Evolutionary conservation across 1,284 basidiomycete species (phyloP), one percentile per base, ranked within the genome.

Genomic region (Laetiporus sulphureus): DNA sequence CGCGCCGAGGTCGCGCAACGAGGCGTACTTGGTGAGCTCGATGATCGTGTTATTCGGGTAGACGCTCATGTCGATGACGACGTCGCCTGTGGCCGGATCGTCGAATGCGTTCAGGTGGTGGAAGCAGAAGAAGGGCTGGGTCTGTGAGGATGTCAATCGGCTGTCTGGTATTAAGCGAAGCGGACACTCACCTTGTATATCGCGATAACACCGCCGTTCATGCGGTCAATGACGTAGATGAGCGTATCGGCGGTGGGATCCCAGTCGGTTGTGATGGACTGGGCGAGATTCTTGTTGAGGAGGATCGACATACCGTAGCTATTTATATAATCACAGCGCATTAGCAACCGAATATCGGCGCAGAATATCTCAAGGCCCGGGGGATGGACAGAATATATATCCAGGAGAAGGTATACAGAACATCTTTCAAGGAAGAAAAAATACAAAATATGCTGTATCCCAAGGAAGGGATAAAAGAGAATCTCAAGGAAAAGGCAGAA

Each of bases 101-200:
- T 66, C 64, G 54, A 56, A 67, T 1, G 66, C 60, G 19, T 66
- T 67, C 44, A 67, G 12, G n/a, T 51, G 46, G 39, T 66, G 64
- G 53, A 66, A 66, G 40, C 49, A 58, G 47, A 66, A 66, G 54
- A 67, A 66, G 0, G 64, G 57, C 22, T 58, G 58, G 32, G 59
- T 60, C 47, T 66, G 47, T 4, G 19, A 18, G 31, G 21, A 23
- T 36, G 18, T 36, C 22, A 20, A 20, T 10, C 34, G 8, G 16
- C 12, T 36, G 21, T 13, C 21, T 10, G 10, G 6, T 8, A 36
- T 10, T 20, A 19, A 16, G 18, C 8, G 11, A 10, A 16, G 18
- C 18, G 5, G 34, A 22, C 8, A 16, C 34, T 20, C 22, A 36
- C 34, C 34, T 36, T 68, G 44, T 59, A 63, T 40, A 62, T 58